phyloP scores from a whole-genome alignment of 75 land plant species.

The Cryptomeria japonica region DNA sequence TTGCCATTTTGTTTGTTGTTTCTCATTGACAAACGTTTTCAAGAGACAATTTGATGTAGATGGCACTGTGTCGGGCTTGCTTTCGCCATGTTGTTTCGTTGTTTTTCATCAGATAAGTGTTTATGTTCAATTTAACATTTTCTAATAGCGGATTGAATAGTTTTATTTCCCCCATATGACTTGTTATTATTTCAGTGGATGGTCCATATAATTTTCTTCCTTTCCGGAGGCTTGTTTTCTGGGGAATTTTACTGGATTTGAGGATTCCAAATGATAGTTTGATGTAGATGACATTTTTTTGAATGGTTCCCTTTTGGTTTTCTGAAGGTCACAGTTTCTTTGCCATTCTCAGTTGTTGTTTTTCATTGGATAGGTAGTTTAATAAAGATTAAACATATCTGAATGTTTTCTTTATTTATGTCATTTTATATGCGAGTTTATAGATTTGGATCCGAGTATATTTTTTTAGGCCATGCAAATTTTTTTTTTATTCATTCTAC shows the following conservation, averaged over 20 bases:
- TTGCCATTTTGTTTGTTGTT: background rate
- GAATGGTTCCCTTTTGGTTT: background rate
- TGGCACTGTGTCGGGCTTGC: background rate
- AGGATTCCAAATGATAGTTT: background rate
- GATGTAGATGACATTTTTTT: background rate
- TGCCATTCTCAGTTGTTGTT: background rate
- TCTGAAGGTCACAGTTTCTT: background rate
- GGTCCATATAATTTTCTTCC: background rate
- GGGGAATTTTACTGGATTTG: too few relatives aligned
- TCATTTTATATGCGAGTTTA: background rate
- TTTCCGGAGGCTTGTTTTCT: background rate
- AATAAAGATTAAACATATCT: background rate
- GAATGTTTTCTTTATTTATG: background rate
- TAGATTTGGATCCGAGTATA: background rate
- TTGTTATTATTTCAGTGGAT: too few relatives aligned
- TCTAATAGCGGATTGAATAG: too few relatives aligned
- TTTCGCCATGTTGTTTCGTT: background rate
- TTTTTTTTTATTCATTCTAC: too few relatives aligned
- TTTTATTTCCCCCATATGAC: too few relatives aligned
- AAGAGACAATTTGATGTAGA: background rate
- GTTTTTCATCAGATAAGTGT: background rate
- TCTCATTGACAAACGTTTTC: background rate
- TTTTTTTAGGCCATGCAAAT: background rate
- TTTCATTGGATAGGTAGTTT: background rate
- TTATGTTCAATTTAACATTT: background rate